A percentile compares a stretch with the other conserved stretches of the same genome.
These are phyloP conservation scores for Fusarium phyllophilum DNA, from an alignment of 2,329 filamentous ascomycete genomes.

Conservation along the genomic window DNA sequence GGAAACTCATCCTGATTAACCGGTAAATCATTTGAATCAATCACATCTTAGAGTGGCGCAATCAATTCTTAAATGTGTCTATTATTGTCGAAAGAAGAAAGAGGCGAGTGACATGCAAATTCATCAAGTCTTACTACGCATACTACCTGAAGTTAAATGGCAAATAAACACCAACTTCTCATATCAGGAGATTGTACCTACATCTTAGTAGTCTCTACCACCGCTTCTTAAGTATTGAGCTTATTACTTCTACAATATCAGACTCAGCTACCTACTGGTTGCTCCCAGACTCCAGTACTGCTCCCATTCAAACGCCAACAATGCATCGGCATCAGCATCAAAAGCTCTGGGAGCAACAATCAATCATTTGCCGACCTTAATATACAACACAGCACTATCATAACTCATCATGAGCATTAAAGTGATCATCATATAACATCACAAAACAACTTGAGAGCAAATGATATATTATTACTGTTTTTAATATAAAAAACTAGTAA, in stretches of 20 bases:
- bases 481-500: too few relatives aligned
- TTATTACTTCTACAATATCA: fast-evolving
- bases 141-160: neutral
- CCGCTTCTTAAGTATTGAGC: neutral
- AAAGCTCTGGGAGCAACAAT: neutral
- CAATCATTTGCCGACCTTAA: neutral
- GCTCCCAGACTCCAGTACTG: neutral
- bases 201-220: neutral
- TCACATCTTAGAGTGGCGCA: neutral
- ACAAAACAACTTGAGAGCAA: neutral
- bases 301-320: fast-evolving
- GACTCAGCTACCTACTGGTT: neutral
- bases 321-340: too few relatives aligned
- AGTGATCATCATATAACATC: neutral
- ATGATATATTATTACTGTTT: too few relatives aligned
- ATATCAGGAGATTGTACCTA: too few relatives aligned
- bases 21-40: neutral
- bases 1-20: neutral
- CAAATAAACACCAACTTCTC: neutral
- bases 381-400: neutral
- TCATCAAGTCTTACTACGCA: neutral
- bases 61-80: neutral
- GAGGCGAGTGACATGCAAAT: neutral
- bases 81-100: neutral
- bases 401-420: neutral